Base-by-base conservation (phyloP, 163 green algal species). In the Coccomyxa subellipsoidea region DNA sequence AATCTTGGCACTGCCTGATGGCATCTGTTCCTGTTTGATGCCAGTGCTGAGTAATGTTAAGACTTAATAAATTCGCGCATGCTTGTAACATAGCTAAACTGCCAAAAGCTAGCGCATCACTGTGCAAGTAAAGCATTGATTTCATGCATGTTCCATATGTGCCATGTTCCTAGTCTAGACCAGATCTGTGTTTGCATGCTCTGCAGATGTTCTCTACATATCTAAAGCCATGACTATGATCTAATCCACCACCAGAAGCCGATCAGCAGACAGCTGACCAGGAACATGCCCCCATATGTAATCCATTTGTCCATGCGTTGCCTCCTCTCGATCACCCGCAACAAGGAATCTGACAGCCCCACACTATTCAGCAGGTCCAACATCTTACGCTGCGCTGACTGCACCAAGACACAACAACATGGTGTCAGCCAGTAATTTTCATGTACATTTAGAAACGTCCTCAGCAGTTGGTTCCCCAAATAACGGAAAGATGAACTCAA, bases 291-390 rank as follows among this genome's bases (percentile, higher is more conserved):
- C 23, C 90, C 94, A 70, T 97, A 96, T 21, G 90, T 91, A 0
- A 97, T 88, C 76, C 87, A 89, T 47, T 94, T 91, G 90, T 98
- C 94, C 80, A 92, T 87, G 5, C 81, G 85, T 76, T 96, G 91
- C 79, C 94, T 80, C 38, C 92, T 86, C 69, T 98, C 94, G 69
- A 94, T 95, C n/a, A 97, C 69, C 4, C 90, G 87, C 76, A 98
- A 84, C 78, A 98, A 79, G 3, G 89, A 95, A 54, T 97, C 93
- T 10, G 91, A 94, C 80, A 87, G 79, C 4, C 94, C 94, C 31
- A 98, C 81, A 23, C 88, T 92, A 84, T 98, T 97, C 4, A 97
- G 81, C 69, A 98, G 87, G 80, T 98, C 95, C 78, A 98, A 84
- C 69, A 90, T 86, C 85, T 95, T 96, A 25, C 88, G 89, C 35